Evolutionary conservation across 2,329 filamentous ascomycete genomes (phyloP), one percentile per base, ranked within the genome.

Genomic region (Seiridium cupressi): DNA sequence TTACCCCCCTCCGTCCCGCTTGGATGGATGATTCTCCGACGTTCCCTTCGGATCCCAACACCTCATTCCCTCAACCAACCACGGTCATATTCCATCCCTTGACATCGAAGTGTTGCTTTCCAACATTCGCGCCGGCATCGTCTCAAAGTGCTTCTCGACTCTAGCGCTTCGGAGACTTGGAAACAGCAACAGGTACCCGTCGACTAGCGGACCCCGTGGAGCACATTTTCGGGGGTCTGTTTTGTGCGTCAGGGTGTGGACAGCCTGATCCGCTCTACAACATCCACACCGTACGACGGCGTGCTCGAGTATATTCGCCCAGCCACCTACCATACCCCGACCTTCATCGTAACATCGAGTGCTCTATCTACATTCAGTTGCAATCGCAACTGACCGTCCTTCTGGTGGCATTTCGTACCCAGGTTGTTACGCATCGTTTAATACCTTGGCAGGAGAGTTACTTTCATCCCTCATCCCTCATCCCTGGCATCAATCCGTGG

Each of bases 191-290:
- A 57, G 42, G 40, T 32, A 57, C 26, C 54, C 26, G 26, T 34
- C 32, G 11, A 38, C 49, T 36, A 53, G 49, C 34, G 13, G 26
- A n/a, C n/a, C 26, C 26, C n/a, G 31, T 46, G 54, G 42, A 34
- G 35, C 44, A 46, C 44, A 57, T 57, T 57, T 57, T 57, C 38
- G 54, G 40, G 42, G n/a, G n/a, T 53, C 40, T 5, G 54, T 46
- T 57, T 57, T 57, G 44, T 46, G 54, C 44, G 54, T 46, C 35
- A 4, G 34, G 9, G 54, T 35, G 54, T 34, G 40, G 32, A 9
- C 35, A 40, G 9, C 7, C n/a, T 35, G 18, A 31, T 35, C 11
- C 31, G 31, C 49, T 42, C 53, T 44, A 35, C 36, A 36, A 10
- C 53, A 55, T n/a, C 42, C 40, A 57, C 40, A 40, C 26, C 54